Evolutionary conservation across 2,329 filamentous ascomycete species (phyloP).

Genomic region (Paraphoma sp.): DNA sequence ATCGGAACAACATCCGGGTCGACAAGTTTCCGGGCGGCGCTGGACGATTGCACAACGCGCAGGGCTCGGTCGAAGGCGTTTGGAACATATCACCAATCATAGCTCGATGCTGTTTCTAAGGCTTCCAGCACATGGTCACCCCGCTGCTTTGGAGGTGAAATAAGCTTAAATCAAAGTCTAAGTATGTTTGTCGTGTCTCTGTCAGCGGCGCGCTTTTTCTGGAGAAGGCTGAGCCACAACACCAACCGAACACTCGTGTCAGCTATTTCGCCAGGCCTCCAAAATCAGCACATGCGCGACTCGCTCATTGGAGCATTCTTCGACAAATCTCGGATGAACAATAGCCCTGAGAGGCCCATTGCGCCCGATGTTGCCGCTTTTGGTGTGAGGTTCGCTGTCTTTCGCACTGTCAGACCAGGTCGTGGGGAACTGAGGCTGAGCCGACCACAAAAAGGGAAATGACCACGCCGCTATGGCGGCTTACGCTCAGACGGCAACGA

Average conservation of each 20-base stretch:
- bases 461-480: constrained; percentile 5
- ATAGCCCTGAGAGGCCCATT: neutral
- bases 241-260: constrained; percentile 2
- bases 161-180: constrained; percentile 5
- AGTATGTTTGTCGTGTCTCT: neutral
- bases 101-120: neutral
- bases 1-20: neutral
- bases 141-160: neutral
- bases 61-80: neutral
- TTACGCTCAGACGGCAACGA: constrained; percentile 13
- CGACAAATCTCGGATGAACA: neutral
- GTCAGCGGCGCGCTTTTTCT: constrained; percentile 4
- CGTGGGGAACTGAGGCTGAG: constrained; percentile 8
- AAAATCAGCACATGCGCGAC: constrained; percentile 3
- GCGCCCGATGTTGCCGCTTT: neutral
- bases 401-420: neutral
- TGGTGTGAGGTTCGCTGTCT: neutral
- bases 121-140: neutral
- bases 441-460: neutral
- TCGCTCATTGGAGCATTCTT: constrained; percentile 5
- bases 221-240: constrained; percentile 5
- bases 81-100: neutral
- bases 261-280: constrained; percentile 8
- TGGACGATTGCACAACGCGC: neutral
- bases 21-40: neutral